Conservation (phyloP, 306 rosid genomes). For the Begonia loranthoides region DNA sequence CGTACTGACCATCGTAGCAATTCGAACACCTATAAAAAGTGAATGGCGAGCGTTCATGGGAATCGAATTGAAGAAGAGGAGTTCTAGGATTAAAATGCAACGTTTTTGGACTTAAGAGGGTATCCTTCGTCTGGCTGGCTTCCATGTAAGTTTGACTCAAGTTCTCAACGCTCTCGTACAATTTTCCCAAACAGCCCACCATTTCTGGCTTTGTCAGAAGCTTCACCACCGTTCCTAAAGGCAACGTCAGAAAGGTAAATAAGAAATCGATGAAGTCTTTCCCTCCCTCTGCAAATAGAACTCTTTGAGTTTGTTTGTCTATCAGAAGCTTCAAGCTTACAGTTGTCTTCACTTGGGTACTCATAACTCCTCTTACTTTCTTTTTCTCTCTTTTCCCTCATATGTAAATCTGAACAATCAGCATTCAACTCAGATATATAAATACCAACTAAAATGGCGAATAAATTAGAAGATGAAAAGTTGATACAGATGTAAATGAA, state of each 20-base stretch:
- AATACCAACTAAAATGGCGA: too few relatives aligned
- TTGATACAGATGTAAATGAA: too few relatives aligned
- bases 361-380: too few relatives aligned
- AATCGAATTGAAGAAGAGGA: neutral
- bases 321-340: constrained; percentile 23
- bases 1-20: neutral
- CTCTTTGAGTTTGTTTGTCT: constrained; percentile 15
- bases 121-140: constrained; percentile 12
- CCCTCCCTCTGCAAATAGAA: constrained; percentile 36
- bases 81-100: rapidly evolving
- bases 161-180: constrained; percentile 28
- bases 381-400: neutral
- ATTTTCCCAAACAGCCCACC: constrained; percentile 30
- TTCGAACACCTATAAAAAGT: neutral
- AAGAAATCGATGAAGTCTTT: constrained; percentile 36
- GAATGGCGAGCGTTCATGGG: neutral
- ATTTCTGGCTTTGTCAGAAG: constrained; percentile 16
- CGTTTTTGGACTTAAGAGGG: constrained; percentile 13
- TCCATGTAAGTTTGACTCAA: constrained; percentile 21
- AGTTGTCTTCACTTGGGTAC: too few relatives aligned
- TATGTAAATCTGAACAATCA: too few relatives aligned
- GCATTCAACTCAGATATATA: too few relatives aligned
- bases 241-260: constrained; percentile 23
- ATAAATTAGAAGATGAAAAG: too few relatives aligned
- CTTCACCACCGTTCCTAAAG: constrained; percentile 6